A percentile compares a stretch with the other conserved stretches of the same genome.
phyloP scores from a whole-genome alignment of 2,329 filamentous ascomycete species.

The Herpotrichia juniperi region DNA sequence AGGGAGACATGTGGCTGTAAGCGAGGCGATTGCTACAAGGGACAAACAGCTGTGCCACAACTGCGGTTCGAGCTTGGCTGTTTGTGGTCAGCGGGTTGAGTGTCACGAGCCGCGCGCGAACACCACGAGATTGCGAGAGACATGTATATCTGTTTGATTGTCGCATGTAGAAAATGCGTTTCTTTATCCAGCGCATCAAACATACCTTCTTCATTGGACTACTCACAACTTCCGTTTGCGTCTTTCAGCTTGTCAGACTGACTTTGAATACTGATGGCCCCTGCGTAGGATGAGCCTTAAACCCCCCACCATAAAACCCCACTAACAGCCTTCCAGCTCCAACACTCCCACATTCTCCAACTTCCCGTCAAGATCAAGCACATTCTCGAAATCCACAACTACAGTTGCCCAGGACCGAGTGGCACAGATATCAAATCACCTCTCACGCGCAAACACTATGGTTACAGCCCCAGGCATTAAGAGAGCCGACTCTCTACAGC shows the following conservation, averaged over 20 bases:
- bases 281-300: not conserved
- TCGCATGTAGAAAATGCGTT: not conserved
- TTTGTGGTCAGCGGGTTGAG: not conserved
- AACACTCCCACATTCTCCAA: not conserved
- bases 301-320: not conserved
- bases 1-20: not conserved
- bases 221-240: not conserved
- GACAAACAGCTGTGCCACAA: not conserved
- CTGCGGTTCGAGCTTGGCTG: not conserved
- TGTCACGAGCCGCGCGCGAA: not conserved
- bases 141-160: not conserved
- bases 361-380: not conserved
- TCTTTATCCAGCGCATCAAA: not conserved
- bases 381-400: not conserved
- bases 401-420: constrained; percentile 8
- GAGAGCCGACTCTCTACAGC: not conserved
- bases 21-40: not conserved
- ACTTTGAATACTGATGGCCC: not conserved
- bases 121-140: too few species aligned
- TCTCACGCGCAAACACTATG: constrained; percentile 10
- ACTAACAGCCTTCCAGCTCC: constrained; percentile 1
- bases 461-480: not conserved
- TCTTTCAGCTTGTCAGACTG: not conserved
- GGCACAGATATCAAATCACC: constrained; percentile 13
- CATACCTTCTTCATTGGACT: not conserved